Conservation (phyloP, 352 stramenopile species). For the Pythium aphanidermatum region DNA sequence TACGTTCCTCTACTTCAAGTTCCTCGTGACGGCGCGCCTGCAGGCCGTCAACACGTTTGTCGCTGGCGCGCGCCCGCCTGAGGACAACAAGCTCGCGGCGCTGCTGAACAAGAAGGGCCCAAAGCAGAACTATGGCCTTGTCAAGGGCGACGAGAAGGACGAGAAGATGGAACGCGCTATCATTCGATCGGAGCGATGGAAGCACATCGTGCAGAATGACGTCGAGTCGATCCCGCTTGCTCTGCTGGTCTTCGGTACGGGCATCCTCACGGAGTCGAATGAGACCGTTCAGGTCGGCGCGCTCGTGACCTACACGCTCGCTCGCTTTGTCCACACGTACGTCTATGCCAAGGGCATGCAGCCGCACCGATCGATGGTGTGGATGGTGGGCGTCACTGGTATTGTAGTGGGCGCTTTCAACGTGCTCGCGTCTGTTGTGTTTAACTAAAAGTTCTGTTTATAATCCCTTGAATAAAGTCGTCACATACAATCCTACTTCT, state of each 20-base stretch:
- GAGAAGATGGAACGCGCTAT: slow-evolving; percentile 1
- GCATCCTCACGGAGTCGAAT: slow-evolving; percentile 34
- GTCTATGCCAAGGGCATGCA: slow-evolving; percentile 28
- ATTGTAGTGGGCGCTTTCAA: slow-evolving; percentile 13
- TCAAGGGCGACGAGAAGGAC: slow-evolving; percentile 10
- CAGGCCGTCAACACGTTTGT: slow-evolving; percentile 48
- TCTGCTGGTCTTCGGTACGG: slow-evolving; percentile 41
- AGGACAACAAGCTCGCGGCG: slow-evolving; percentile 1
- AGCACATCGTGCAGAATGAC: slow-evolving; percentile 48
- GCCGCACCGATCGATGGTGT: slow-evolving; percentile 23
- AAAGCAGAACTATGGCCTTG: slow-evolving; percentile 4
- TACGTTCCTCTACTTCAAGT: slow-evolving; percentile 61
- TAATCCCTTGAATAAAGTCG: too few species aligned
- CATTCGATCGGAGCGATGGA: slow-evolving; percentile 19
- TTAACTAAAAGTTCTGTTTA: too few species aligned
- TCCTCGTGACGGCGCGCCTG: slow-evolving; percentile 36
- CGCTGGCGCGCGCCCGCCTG: slow-evolving; percentile 24
- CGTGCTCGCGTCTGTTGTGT: slow-evolving; percentile 1
- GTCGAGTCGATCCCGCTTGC: slow-evolving; percentile 55
- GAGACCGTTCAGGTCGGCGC: slow-evolving; percentile 25
- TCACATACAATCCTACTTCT: background rate
- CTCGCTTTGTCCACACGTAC: slow-evolving; percentile 25
- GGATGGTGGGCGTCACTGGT: slow-evolving; percentile 11
- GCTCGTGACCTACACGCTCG: slow-evolving; percentile 23
- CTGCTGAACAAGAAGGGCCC: background rate